A percentile compares a stretch with the other conserved stretches of the same genome.
phyloP scores from a whole-genome alignment of 208 protist genomes.

The Acanthamoeba divionensis region DNA sequence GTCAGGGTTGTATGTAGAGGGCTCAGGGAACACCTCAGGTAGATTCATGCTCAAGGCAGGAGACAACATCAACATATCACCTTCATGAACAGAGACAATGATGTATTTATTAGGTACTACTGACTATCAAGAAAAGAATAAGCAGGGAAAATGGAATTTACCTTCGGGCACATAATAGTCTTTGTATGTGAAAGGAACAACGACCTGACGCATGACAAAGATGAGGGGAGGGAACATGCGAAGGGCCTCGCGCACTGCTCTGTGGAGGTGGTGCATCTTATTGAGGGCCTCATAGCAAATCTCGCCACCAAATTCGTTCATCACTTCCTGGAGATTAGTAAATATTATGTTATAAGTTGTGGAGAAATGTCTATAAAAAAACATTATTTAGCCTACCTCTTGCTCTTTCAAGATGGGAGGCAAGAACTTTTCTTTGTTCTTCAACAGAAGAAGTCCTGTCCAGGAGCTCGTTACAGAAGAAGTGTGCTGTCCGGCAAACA shows the following conservation, averaged over 20 bases:
- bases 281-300: conserved; percentile 89
- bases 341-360: neutral
- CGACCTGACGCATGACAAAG: conserved; percentile 90
- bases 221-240: conserved; percentile 89
- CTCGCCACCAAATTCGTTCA: conserved; percentile 75
- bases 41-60: conserved; percentile 84
- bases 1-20: conserved; percentile 85
- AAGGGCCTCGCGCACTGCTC: conserved; percentile 87
- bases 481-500: conserved; percentile 93
- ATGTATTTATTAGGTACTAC: conserved; percentile 73
- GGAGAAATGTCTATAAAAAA: too few species aligned
- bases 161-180: conserved; percentile 86
- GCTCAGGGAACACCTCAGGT: conserved; percentile 85
- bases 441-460: conserved; percentile 80
- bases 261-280: conserved; percentile 85
- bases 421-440: conserved; percentile 54
- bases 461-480: conserved; percentile 88
- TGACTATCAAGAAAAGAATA: conserved; percentile 87
- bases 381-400: too few species aligned
- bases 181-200: conserved; percentile 76
- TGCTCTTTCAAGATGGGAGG: conserved; percentile 22
- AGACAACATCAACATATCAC: conserved; percentile 84
- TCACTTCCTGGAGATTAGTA: neutral
- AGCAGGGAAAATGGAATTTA: conserved; percentile 70
- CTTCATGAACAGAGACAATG: conserved; percentile 81